These are phyloP conservation scores for Arxiozyma heterogenica DNA, from an alignment of 1,139 yeast genomes.

Conservation along the genomic window DNA sequence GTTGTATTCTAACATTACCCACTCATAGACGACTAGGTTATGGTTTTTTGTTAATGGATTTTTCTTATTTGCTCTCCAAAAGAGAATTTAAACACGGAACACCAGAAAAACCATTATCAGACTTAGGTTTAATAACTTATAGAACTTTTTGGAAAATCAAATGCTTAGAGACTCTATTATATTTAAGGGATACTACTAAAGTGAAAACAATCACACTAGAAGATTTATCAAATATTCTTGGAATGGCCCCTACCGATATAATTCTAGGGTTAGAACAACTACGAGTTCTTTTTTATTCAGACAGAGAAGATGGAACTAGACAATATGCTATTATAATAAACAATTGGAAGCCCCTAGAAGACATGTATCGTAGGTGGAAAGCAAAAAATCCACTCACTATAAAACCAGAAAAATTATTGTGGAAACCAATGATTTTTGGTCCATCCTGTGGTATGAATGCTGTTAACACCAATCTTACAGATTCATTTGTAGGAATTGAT, in stretches of 20 bases:
- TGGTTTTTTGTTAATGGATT: constrained; percentile 81
- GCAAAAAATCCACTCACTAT: constrained; percentile 45
- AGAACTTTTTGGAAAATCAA: constrained; percentile 77
- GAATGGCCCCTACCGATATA: constrained; percentile 83
- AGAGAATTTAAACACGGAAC: constrained; percentile 77
- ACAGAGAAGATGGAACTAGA: constrained; percentile 9
- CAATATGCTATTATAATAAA: constrained; percentile 50
- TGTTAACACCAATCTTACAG: constrained; percentile 22
- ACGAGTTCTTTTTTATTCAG: constrained; percentile 38
- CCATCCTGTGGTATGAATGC: constrained; percentile 68
- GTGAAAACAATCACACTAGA: constrained; percentile 41
- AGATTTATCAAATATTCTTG: constrained; percentile 58
- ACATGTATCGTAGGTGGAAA: constrained; percentile 46
- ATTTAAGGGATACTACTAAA: constrained; percentile 12
- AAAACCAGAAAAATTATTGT: constrained; percentile 46
- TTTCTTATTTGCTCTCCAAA: constrained; percentile 70
- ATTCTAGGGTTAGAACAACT: constrained; percentile 78
- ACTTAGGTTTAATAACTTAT: constrained; percentile 76
- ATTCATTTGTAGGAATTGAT: constrained; percentile 10
- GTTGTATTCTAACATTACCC: constrained; percentile 86
- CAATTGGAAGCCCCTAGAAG: constrained; percentile 35
- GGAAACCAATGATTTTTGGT: constrained; percentile 80
- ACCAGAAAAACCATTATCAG: constrained; percentile 90
- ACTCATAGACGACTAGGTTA: constrained; percentile 81
- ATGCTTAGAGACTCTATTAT: constrained; percentile 36